Evolutionary conservation across 2,329 filamentous ascomycete genomes (phyloP).

Genomic region (Cercospora zeae-maydis): DNA sequence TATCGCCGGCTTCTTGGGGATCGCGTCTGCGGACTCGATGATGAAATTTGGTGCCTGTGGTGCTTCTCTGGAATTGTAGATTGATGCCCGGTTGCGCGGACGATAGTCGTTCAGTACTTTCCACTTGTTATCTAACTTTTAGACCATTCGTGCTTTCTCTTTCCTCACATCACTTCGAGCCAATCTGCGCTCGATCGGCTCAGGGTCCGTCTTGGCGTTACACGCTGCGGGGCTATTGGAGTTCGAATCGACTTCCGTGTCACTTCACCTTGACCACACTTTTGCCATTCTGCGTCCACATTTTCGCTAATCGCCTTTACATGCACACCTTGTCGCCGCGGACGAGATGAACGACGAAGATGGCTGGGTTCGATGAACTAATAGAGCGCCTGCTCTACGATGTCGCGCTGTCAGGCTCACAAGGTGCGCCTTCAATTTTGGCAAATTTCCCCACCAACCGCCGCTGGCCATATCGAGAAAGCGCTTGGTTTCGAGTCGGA

Average conservation of each 20-base stretch:
- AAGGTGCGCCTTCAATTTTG: constrained; percentile 47
- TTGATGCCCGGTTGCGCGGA: no score
- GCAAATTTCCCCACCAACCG: background rate
- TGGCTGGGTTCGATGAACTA: constrained; percentile 52
- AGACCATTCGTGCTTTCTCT: background rate
- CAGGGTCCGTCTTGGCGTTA: background rate
- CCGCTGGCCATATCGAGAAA: background rate
- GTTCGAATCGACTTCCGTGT: constrained; percentile 4
- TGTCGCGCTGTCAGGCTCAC: constrained; percentile 56
- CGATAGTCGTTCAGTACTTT: background rate
- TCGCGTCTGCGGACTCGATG: background rate
- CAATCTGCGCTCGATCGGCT: background rate
- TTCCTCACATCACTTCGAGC: background rate
- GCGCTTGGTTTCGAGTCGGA: constrained; percentile 12
- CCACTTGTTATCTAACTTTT: background rate
- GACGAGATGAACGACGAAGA: constrained; percentile 20
- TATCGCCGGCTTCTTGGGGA: background rate
- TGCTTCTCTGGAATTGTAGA: no score
- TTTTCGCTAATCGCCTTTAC: background rate
- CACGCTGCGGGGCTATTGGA: background rate
- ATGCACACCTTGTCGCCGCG: background rate
- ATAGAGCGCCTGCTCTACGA: constrained; percentile 57
- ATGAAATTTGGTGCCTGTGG: background rate
- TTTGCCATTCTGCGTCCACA: constrained; percentile 4
- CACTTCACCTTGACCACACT: background rate